phyloP scores from a whole-genome alignment of 805 yeast genomes.

The Nakazawaea populi region DNA sequence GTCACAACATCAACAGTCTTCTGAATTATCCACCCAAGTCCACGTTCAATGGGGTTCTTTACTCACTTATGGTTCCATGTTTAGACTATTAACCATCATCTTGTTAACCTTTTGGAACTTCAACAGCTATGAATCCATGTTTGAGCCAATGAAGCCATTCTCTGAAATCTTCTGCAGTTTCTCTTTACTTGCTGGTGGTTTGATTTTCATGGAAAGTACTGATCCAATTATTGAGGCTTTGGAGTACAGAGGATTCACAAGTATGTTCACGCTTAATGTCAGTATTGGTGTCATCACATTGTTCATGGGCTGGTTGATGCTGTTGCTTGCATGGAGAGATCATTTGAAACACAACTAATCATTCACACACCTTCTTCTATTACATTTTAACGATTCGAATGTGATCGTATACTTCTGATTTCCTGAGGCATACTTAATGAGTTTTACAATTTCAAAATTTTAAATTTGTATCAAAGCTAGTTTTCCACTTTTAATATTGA shows the following conservation, averaged over 20 bases:
- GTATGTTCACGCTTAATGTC: conserved; percentile 88
- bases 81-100: conserved; percentile 62
- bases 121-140: conserved; percentile 20
- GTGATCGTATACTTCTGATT: not conserved
- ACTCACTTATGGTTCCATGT: conserved; percentile 73
- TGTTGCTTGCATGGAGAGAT: conserved; percentile 56
- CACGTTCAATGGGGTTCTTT: conserved; percentile 93
- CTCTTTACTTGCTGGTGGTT: conserved; percentile 80
- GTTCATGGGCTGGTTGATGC: conserved; percentile 85
- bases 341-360: conserved; percentile 27
- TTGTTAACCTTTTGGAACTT: conserved; percentile 42
- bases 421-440: not conserved
- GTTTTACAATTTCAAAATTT: not conserved
- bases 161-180: conserved; percentile 81
- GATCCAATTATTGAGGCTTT: conserved; percentile 79
- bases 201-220: conserved; percentile 87
- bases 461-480: not conserved
- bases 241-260: conserved; percentile 75
- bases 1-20: conserved; percentile 92
- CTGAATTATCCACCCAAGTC: conserved; percentile 66
- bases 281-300: conserved; percentile 74
- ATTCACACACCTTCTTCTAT: not conserved
- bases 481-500: not conserved
- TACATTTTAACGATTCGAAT: not conserved
- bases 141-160: conserved; percentile 64